phyloP scores from a whole-genome alignment of 2,329 filamentous ascomycete genomes.

The Exophiala sp. region DNA sequence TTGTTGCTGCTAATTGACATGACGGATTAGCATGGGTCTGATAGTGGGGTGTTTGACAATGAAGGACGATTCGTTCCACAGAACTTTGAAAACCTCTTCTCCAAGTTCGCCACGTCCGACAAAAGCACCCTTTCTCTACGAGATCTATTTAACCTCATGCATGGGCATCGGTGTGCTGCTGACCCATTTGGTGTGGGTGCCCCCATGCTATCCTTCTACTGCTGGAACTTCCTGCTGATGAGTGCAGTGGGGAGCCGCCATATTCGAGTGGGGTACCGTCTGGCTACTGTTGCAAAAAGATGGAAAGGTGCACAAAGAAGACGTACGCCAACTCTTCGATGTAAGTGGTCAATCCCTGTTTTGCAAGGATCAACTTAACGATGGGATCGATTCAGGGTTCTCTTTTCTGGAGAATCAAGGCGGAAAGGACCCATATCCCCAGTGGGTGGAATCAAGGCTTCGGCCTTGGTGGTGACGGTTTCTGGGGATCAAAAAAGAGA shows the following conservation, averaged over 20 bases:
- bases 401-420: not conserved
- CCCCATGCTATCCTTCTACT: no score
- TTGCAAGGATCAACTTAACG: not conserved
- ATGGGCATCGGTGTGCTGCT: not conserved
- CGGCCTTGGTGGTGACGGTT: not conserved
- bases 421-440: not conserved
- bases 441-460: not conserved
- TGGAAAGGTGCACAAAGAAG: not conserved
- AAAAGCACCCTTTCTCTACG: not conserved
- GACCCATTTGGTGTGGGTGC: not conserved
- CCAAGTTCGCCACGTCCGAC: not conserved
- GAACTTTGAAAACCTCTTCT: conserved; percentile 47
- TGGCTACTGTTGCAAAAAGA: not conserved
- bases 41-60: conserved; percentile 41
- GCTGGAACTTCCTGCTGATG: no score
- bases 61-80: conserved; percentile 46
- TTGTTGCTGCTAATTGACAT: no score
- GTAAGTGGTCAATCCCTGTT: not conserved
- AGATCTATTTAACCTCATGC: not conserved
- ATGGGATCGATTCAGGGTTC: not conserved
- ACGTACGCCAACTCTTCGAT: not conserved
- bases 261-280: not conserved
- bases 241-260: not conserved
- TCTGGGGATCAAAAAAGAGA: no score
- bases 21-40: conserved; percentile 40